Base-by-base conservation (phyloP, 352 stramenopile species). In the Globisporangium solare region DNA sequence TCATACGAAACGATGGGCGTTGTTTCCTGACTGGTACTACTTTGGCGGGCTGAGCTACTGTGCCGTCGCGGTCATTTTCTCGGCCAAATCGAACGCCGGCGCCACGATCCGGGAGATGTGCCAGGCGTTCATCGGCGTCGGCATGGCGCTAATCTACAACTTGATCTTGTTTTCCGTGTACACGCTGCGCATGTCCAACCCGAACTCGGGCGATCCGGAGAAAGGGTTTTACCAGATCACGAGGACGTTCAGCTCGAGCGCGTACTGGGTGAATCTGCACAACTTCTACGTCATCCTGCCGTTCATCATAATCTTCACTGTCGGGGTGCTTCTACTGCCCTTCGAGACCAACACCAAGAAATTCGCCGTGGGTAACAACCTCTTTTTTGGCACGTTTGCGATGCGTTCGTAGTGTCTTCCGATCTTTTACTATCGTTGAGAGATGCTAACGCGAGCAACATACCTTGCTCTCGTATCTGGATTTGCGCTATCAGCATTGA, bases 11-110 rank as follows among this genome's bases (percentile, higher is more conserved):
- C 68, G 73, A 21, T 89, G 79, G 79, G 39, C 70, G 12, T 67
- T 89, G 35, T 89, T 89, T 31, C 76, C 79, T 18, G 51, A 73
- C 24, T 86, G 70, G 70, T 83, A 79, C 64, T 86, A 80, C 35
- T 62, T 86, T 8, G 75, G 75, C 13, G 74, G 74, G 60, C 60
- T 89, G 4, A 88, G 73, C 55, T 83, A 83, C 54, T 75, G 69
- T 20, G 71, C 71, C 22, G 54, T 63, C 7, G 66, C 67, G 3
- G 68, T 73, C 24, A 74, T 81, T 20, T 81, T 78, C 62, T 61
- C 68, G 35, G 55, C 66, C 35, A 58, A 65, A 45, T 64, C 64
- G 42, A 81, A 71, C 55, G 60, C 72, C 20, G 71, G 71, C 45
- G 70, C 66, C 3, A 77, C 66, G 6, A 65, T 75, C 17, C 66